These are phyloP conservation scores for Auricularia sp. DNA, from an alignment of 768 basidiomycete species.

Conservation along the genomic window DNA sequence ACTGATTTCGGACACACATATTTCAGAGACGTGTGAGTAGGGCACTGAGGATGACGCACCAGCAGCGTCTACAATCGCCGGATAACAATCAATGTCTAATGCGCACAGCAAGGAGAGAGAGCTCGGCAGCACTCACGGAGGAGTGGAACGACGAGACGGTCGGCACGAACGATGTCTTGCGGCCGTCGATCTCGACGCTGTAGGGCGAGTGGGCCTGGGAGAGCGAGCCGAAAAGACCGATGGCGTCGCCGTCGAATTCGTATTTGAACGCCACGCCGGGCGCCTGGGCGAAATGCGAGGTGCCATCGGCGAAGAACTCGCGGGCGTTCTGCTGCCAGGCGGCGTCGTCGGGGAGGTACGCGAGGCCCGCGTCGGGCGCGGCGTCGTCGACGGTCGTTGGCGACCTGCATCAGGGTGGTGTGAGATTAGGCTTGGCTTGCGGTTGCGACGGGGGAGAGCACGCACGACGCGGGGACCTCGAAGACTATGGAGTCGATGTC, in stretches of 20 bases:
- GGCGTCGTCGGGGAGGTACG: constrained; percentile 28
- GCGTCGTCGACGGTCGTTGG: constrained; percentile 31
- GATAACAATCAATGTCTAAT: not conserved
- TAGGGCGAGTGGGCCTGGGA: constrained; percentile 43
- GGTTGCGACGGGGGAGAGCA: constrained; percentile 18
- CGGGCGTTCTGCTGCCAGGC: constrained; percentile 29
- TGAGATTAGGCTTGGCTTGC: constrained; percentile 5
- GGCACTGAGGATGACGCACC: constrained; percentile 12
- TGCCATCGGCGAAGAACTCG: constrained; percentile 26
- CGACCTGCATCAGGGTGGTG: not conserved
- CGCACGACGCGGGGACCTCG: constrained; percentile 17
- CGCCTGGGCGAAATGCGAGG: constrained; percentile 34
- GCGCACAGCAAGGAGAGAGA: constrained; percentile 1
- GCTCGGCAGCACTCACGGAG: too few relatives aligned
- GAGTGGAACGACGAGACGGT: constrained; percentile 23
- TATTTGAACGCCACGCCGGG: constrained; percentile 34
- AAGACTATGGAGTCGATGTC: constrained; percentile 45
- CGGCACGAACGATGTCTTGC: constrained; percentile 23
- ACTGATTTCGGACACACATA: constrained; percentile 15
- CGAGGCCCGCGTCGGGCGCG: constrained; percentile 22
- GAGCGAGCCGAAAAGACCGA: constrained; percentile 45
- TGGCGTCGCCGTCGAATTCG: constrained; percentile 39
- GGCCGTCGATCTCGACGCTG: constrained; percentile 34
- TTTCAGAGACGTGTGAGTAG: constrained; percentile 10
- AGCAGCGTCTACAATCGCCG: constrained; percentile 15